Base-by-base conservation (phyloP, 495 filamentous ascomycete species). In the Aspergillus coremiiformis region DNA sequence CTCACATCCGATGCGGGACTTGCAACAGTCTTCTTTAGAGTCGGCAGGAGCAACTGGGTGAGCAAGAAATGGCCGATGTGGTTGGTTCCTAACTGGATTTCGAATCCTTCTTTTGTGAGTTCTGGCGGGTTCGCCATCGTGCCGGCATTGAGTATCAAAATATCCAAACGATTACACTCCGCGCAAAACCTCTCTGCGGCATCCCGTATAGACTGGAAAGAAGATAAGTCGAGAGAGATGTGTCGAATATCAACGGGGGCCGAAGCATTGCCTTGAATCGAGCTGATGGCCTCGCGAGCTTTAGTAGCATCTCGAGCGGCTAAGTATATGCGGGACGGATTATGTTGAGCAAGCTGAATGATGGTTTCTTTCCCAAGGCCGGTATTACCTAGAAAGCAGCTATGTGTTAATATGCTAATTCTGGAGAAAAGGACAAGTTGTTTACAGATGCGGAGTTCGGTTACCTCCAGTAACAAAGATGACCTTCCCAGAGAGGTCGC, bases 51-150 rank as follows among this genome's bases (percentile, higher is more conserved):
- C 6, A 84, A 67, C 42, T 78, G 75, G 19, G 80, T 82, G 22
- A 90, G 69, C 7, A 87, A 72, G 33, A 80, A 81, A 56, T 87
- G 84, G 5, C 79, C 82, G 50, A 89, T 63, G 61, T 90, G 79
- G 59, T 90, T 90, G 4, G 80, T 82, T n/a, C 80, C 83, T 52
- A 89, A 81, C 49, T 86, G 82, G 26, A 82, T 72, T 59, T 90
- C 84, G 60, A 81, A 84, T n/a, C 84, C 83, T 19, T 88, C 81
- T 4, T 70, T 60, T 0, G 83, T 84, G 1, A 67, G 54, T 0
- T 60, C 58, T 7, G 61, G 68, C 0, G 77, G 70, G 6, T 73
- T 52, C 0, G 69, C 79, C 79, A 87, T 84, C 53, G 86, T 75
- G 30, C 84, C 85, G 3, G 86, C 85, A 56, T 89, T 90, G 66